Conservation (phyloP, 73 alveolate species). For the Paramecium biaurelia region DNA sequence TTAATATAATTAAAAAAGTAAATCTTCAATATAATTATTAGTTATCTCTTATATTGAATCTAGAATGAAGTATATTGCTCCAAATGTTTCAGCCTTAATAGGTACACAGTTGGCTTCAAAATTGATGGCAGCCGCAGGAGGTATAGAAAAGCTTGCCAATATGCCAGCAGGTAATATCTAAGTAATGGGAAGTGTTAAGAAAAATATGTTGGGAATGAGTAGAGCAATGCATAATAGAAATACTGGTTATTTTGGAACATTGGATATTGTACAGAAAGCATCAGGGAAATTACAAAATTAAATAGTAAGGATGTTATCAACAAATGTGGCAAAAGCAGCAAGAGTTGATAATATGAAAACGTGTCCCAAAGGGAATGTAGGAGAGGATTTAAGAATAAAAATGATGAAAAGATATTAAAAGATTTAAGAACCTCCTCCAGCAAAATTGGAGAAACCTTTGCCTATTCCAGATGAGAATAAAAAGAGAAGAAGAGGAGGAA, state of each 20-base stretch:
- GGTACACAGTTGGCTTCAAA: constrained; percentile 93
- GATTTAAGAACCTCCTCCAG: constrained; percentile 80
- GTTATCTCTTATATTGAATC: constrained; percentile 73
- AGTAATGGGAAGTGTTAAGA: constrained; percentile 89
- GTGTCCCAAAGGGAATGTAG: constrained; percentile 80
- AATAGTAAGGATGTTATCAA: constrained; percentile 93
- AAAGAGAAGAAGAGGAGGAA: constrained; percentile 95
- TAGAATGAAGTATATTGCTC: constrained; percentile 90
- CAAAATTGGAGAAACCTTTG: constrained; percentile 82
- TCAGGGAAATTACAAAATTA: constrained; percentile 76
- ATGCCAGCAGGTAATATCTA: constrained; percentile 95
- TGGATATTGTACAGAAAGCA: constrained; percentile 81
- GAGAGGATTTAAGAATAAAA: constrained; percentile 75
- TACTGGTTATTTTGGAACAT: constrained; percentile 86
- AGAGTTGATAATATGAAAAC: constrained; percentile 85
- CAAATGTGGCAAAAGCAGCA: constrained; percentile 93
- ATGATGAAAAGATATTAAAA: constrained; percentile 84
- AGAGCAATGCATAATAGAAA: constrained; percentile 79
- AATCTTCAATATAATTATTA: not conserved
- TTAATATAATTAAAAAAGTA: constrained; percentile 41
- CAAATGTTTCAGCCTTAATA: constrained; percentile 86
- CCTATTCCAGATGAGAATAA: constrained; percentile 96
- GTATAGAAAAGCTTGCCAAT: constrained; percentile 83
- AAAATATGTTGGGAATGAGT: constrained; percentile 83
- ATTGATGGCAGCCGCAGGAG: constrained; percentile 94